Evolutionary conservation across 2,329 filamentous ascomycete species (phyloP).

Genomic region (Xylaria sp.): DNA sequence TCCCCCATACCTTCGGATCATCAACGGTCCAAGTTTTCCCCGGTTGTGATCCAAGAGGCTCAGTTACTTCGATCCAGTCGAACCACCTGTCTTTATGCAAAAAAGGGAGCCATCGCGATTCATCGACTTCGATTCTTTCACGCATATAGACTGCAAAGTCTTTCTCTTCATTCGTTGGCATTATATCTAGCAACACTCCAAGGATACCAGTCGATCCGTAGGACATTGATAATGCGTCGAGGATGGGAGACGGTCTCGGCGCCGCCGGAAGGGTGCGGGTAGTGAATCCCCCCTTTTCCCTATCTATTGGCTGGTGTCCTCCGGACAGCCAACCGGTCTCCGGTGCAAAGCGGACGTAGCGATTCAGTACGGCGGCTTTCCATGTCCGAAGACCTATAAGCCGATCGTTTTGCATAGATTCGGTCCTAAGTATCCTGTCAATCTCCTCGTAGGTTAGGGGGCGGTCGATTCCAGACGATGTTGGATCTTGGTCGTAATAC

Average conservation of each 20-base stretch:
- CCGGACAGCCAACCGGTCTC: neutral
- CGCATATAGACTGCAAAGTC: slow-evolving; percentile 1
- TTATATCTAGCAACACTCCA: no score
- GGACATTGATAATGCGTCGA: no score
- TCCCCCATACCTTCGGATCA: neutral
- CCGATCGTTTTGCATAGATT: neutral
- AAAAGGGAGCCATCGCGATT: slow-evolving; percentile 17
- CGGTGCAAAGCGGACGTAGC: neutral
- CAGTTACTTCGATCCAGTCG: slow-evolving; percentile 8
- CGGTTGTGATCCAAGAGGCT: neutral
- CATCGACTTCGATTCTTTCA: slow-evolving; percentile 23
- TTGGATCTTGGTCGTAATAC: slow-evolving; percentile 22
- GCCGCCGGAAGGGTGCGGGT: no score
- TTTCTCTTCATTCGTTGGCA: neutral
- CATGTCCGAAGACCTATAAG: neutral
- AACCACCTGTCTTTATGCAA: slow-evolving; percentile 20
- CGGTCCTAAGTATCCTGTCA: slow-evolving; percentile 7
- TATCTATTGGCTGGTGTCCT: slow-evolving; percentile 11
- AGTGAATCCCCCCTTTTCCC: neutral
- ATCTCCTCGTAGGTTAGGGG: neutral
- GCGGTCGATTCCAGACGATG: neutral
- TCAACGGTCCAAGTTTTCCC: slow-evolving; percentile 5
- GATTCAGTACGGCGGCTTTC: slow-evolving; percentile 11
- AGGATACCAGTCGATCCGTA: no score
- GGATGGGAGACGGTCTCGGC: neutral